These are phyloP conservation scores for Cyberlindnera amylophila DNA, from an alignment of 805 yeast species.

Conservation along the genomic window DNA sequence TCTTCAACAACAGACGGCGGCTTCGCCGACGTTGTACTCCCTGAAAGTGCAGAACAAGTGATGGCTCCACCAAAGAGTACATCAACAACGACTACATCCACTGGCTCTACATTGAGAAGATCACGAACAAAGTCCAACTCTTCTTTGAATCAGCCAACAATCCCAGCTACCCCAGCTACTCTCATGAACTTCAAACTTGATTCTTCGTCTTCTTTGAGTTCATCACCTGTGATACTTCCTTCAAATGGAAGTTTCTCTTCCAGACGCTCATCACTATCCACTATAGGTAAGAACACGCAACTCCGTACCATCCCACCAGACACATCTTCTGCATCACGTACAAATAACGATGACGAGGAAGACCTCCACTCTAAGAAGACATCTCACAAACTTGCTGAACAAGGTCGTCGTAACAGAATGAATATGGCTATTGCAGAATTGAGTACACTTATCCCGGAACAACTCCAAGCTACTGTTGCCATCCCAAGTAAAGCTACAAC, in stretches of 20 bases:
- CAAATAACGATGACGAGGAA: conserved; percentile 14
- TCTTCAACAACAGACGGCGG: conserved; percentile 5
- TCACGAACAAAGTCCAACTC: conserved; percentile 14
- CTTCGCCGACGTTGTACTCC: conserved; percentile 1
- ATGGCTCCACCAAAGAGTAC: conserved; percentile 26
- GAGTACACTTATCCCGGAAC: conserved; percentile 61
- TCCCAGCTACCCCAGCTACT: conserved; percentile 28
- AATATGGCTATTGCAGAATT: conserved; percentile 81
- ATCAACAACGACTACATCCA: conserved; percentile 1
- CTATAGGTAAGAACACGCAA: conserved; percentile 2
- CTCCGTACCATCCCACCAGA: conserved; percentile 7
- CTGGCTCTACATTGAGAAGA: conserved; percentile 20
- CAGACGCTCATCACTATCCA: conserved; percentile 5
- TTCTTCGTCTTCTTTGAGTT: conserved; percentile 6
- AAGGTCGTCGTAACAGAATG: conserved; percentile 91
- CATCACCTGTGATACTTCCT: conserved; percentile 23
- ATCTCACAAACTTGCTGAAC: conserved; percentile 88
- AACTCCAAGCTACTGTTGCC: conserved; percentile 44
- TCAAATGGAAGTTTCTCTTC: conserved; percentile 21
- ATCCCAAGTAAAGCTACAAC: conserved; percentile 93
- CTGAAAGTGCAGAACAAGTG: conserved; percentile 5
- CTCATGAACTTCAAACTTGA: conserved; percentile 24
- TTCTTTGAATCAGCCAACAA: conserved; percentile 18
- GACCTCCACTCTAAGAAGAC: conserved; percentile 28
- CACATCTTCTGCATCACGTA: conserved; percentile 9